Evolutionary conservation across 2,329 filamentous ascomycete genomes (phyloP).

Genomic region (Leptographium flavum): DNA sequence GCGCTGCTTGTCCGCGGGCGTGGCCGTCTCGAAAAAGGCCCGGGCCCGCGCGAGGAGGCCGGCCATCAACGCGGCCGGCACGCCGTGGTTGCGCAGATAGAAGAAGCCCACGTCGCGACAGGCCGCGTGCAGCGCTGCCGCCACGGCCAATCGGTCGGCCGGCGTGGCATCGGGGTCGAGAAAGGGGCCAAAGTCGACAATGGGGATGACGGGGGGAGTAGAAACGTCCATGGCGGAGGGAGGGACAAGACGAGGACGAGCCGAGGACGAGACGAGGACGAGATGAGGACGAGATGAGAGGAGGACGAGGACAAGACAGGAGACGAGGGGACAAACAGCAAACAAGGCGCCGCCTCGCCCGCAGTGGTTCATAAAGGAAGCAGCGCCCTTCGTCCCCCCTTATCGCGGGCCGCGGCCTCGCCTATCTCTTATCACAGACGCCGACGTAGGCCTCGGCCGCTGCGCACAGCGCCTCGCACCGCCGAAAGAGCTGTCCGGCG

Average conservation of each 20-base stretch:
- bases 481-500: constrained; percentile 43
- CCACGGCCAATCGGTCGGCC: neutral
- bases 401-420: neutral
- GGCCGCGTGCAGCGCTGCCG: neutral
- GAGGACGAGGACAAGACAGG: neutral
- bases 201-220: neutral
- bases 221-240: neutral
- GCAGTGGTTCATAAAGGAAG: no score
- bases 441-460: constrained; percentile 41
- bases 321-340: neutral
- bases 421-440: neutral
- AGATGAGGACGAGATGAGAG: neutral
- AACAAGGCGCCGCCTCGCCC: neutral
- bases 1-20: neutral
- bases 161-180: neutral
- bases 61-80: constrained; percentile 18
- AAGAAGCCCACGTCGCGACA: constrained; percentile 25
- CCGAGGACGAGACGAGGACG: no score
- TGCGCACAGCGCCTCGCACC: constrained; percentile 46
- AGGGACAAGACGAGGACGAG: neutral
- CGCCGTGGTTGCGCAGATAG: constrained; percentile 37
- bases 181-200: constrained; percentile 4
- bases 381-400: neutral
- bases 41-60: constrained; percentile 6
- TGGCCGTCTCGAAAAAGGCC: constrained; percentile 2